A percentile compares a stretch with the other conserved stretches of the same genome.
phyloP scores from a whole-genome alignment of 345 rosid species.

The Eucalyptus leucophloia region DNA sequence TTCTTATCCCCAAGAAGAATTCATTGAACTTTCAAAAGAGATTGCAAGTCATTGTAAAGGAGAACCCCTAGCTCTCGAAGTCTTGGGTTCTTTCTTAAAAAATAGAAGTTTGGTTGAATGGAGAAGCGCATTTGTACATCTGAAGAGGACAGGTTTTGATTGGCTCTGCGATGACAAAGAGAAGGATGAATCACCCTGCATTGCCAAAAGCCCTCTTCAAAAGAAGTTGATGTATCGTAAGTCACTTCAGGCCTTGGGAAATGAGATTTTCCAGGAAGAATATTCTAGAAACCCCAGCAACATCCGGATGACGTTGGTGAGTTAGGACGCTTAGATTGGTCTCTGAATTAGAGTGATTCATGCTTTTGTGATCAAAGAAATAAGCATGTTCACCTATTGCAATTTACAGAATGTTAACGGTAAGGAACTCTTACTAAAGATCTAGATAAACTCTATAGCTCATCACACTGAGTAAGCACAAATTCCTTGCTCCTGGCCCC shows the following conservation, averaged over 20 bases:
- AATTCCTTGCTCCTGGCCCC: not conserved
- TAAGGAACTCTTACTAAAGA: not conserved
- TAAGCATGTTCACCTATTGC: not conserved
- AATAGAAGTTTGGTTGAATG: not conserved
- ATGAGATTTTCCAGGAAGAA: not conserved
- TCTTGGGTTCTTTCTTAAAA: not conserved
- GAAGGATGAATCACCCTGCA: not conserved
- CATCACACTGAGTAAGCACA: not conserved
- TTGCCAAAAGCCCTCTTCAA: not conserved
- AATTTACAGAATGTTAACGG: not conserved
- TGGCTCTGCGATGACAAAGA: not conserved
- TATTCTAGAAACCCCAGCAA: not conserved
- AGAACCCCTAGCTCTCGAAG: not conserved
- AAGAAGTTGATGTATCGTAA: not conserved
- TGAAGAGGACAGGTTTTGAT: not conserved
- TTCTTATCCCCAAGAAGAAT: not conserved
- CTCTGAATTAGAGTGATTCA: not conserved
- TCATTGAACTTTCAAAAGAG: not conserved
- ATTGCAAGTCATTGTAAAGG: not conserved
- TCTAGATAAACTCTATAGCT: not conserved
- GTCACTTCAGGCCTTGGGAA: not conserved
- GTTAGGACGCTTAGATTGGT: not conserved
- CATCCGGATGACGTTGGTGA: not conserved
- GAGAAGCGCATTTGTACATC: not conserved
- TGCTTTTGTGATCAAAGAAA: not conserved